Conservation (phyloP, 78 protist genomes). For the Anaeramoeba flamelloides region DNA sequence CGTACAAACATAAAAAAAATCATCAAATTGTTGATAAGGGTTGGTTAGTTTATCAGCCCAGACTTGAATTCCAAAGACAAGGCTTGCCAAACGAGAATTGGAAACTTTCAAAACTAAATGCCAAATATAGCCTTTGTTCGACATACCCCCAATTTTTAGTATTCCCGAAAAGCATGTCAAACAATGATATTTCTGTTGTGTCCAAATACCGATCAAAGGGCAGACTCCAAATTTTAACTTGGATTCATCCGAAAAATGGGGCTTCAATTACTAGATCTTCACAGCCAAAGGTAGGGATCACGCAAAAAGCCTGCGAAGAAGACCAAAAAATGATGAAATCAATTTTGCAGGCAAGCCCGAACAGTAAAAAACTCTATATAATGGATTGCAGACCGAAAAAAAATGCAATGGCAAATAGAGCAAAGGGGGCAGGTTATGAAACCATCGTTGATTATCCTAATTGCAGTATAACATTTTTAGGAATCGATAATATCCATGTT, state of each 20-base stretch:
- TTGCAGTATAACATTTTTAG: slow-evolving; percentile 30
- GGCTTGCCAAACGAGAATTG: slow-evolving; percentile 45
- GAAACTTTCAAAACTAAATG: slow-evolving; percentile 38
- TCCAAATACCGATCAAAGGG: slow-evolving; percentile 30
- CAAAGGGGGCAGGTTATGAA: slow-evolving; percentile 49
- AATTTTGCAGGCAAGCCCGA: slow-evolving; percentile 7
- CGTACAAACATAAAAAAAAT: too few species aligned
- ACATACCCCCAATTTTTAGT: slow-evolving; percentile 38
- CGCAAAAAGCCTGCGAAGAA: neutral
- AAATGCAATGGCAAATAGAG: slow-evolving; percentile 12
- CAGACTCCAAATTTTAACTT: slow-evolving; percentile 5
- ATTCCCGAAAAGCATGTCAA: slow-evolving; percentile 29
- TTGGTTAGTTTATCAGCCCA: too few species aligned
- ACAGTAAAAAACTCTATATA: neutral
- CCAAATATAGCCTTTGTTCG: slow-evolving; percentile 24
- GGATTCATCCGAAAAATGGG: slow-evolving; percentile 1
- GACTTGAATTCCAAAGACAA: slow-evolving; percentile 35
- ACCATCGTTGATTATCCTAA: slow-evolving; percentile 21
- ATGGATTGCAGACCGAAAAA: slow-evolving; percentile 9
- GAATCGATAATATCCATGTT: slow-evolving; percentile 66
- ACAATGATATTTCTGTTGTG: slow-evolving; percentile 22
- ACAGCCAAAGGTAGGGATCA: slow-evolving; percentile 5
- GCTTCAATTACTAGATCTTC: slow-evolving; percentile 9
- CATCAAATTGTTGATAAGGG: too few species aligned
- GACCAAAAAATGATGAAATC: neutral